Conservation (phyloP, 805 yeast species). For the Diddensiella transvaalensis region DNA sequence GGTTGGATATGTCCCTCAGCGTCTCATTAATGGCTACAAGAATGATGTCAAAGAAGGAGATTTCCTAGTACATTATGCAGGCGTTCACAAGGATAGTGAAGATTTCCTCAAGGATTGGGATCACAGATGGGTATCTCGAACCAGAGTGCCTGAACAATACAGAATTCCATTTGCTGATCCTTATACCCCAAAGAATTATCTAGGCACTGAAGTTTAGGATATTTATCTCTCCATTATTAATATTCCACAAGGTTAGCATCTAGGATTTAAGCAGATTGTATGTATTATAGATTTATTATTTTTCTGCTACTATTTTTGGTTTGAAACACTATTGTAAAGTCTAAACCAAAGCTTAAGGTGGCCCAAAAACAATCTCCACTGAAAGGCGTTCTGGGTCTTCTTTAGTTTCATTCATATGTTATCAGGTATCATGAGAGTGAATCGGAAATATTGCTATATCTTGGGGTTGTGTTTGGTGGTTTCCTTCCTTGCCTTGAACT, state of each 20-base stretch:
- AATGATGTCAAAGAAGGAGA: conserved; percentile 25
- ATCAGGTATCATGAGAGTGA: neutral
- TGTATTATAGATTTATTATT: too few relatives aligned
- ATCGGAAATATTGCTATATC: neutral
- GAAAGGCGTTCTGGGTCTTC: too few relatives aligned
- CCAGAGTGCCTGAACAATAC: conserved; percentile 6
- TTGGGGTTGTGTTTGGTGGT: neutral
- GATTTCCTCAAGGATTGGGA: neutral
- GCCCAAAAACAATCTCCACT: too few relatives aligned
- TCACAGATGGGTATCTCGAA: conserved; percentile 4
- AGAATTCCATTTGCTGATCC: neutral
- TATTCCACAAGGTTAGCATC: too few relatives aligned
- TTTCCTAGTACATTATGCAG: conserved; percentile 32
- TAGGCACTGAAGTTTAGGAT: too few relatives aligned
- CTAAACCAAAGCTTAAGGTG: too few relatives aligned
- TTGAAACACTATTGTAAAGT: too few relatives aligned
- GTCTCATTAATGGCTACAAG: conserved; percentile 30
- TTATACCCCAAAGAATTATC: neutral
- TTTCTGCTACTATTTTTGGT: too few relatives aligned
- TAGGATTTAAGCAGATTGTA: too few relatives aligned
- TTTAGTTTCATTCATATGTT: too few relatives aligned
- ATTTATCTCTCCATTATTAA: too few relatives aligned
- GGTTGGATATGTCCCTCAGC: conserved; percentile 31
- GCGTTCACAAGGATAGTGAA: conserved; percentile 13
- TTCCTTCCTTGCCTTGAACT: neutral